These are phyloP conservation scores for Melaleuca quinquenervia DNA, from an alignment of 345 rosid species.

Conservation along the genomic window DNA sequence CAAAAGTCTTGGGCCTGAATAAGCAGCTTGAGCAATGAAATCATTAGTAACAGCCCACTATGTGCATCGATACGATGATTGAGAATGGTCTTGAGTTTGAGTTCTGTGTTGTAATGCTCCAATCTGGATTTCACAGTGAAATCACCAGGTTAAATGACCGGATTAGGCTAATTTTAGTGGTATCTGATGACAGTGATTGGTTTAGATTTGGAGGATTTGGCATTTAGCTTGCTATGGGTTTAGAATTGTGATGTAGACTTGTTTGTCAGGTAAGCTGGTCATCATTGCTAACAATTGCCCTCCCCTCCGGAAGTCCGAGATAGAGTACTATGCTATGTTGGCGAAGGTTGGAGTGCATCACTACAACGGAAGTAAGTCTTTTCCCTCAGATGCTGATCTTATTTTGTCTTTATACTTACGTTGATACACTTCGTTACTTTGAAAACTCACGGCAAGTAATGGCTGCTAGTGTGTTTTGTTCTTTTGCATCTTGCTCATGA, in stretches of 20 bases:
- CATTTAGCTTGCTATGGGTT: neutral
- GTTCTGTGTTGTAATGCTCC: neutral
- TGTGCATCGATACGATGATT: neutral
- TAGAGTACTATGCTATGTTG: conserved; percentile 40
- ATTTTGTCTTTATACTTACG: neutral
- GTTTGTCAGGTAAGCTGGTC: conserved; percentile 19
- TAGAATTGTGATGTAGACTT: neutral
- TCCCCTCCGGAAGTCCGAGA: conserved; percentile 34
- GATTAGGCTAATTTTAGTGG: neutral
- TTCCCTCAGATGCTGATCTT: neutral
- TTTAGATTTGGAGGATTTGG: neutral
- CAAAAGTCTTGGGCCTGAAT: neutral
- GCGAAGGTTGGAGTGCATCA: conserved; percentile 36
- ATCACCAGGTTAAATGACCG: neutral
- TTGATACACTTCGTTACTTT: neutral
- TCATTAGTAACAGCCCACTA: neutral
- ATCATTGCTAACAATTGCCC: conserved; percentile 34
- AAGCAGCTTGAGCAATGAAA: neutral
- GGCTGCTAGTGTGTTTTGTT: neutral
- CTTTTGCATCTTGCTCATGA: neutral
- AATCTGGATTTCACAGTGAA: neutral
- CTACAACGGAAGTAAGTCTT: conserved; percentile 32
- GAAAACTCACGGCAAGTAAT: neutral
- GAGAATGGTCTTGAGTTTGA: neutral
- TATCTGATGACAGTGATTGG: neutral